phyloP scores from a whole-genome alignment of 306 rosid species.

The Pueraria montana region DNA sequence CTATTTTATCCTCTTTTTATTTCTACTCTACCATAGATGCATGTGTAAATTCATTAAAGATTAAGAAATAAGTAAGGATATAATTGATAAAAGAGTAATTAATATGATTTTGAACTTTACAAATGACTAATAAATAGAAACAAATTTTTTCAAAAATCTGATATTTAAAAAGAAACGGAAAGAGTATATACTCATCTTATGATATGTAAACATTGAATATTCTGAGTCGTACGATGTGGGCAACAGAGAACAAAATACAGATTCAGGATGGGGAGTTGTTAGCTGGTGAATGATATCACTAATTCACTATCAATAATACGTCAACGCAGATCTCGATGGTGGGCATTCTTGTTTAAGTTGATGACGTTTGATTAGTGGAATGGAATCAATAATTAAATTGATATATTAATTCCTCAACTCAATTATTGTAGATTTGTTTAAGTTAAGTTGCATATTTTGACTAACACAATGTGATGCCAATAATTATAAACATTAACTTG shows the following conservation, averaged over 20 bases:
- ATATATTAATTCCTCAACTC: conserved; percentile 21
- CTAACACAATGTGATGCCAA: background rate
- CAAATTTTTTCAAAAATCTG: too few species aligned
- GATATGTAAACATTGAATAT: conserved; percentile 32
- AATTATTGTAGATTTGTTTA: conserved; percentile 27
- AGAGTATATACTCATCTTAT: background rate
- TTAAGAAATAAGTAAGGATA: too few species aligned
- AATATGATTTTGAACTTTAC: too few species aligned
- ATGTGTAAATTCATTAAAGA: too few species aligned
- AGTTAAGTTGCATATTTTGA: conserved; percentile 39
- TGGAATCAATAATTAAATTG: conserved; percentile 2
- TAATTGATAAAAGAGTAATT: too few species aligned
- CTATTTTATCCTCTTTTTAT: too few species aligned
- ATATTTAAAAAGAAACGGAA: too few species aligned
- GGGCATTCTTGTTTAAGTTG: conserved; percentile 16
- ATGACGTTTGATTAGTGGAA: conserved; percentile 19
- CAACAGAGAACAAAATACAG: background rate
- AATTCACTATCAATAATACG: background rate
- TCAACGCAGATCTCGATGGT: conserved; percentile 42
- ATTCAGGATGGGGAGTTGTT: background rate
- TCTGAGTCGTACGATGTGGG: conserved; percentile 9
- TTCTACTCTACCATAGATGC: too few species aligned
- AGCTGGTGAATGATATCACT: background rate
- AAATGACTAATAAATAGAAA: too few species aligned
- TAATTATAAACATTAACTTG: background rate